Conservation (phyloP, 306 rosid genomes). For the Prunus mongolica region DNA sequence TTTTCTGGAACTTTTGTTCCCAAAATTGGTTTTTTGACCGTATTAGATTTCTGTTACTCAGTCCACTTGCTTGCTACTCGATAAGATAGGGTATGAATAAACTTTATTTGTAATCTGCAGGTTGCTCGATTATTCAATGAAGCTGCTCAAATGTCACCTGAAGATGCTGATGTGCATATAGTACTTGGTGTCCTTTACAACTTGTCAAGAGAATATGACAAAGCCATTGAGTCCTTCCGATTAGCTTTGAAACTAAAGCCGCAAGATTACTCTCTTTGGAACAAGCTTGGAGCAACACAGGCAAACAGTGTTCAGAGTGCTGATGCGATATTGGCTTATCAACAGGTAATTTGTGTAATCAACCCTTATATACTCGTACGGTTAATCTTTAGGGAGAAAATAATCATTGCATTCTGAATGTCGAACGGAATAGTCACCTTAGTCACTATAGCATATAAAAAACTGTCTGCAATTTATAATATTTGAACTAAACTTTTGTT, state of each 20-base stretch:
- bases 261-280: conserved; percentile 96
- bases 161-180: conserved; percentile 92
- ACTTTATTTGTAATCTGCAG: conserved; percentile 35
- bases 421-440: background rate
- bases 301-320: conserved; percentile 99
- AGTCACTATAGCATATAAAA: background rate
- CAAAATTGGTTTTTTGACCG: background rate
- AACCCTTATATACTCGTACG: conserved; percentile 12
- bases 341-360: conserved; percentile 54
- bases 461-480: background rate
- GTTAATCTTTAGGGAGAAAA: background rate
- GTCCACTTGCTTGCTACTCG: too few species aligned
- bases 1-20: background rate
- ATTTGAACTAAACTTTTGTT: background rate
- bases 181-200: conserved; percentile 94
- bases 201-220: conserved; percentile 88
- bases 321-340: conserved; percentile 96
- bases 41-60: background rate
- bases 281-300: conserved; percentile 99
- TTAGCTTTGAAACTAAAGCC: conserved; percentile 90
- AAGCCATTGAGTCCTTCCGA: conserved; percentile 78
- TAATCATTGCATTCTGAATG: background rate
- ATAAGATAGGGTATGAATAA: background rate
- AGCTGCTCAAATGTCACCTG: conserved; percentile 90
- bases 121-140: conserved; percentile 78